Conservation (phyloP, 352 stramenopile species). For the Stramenopiles sp. region DNA sequence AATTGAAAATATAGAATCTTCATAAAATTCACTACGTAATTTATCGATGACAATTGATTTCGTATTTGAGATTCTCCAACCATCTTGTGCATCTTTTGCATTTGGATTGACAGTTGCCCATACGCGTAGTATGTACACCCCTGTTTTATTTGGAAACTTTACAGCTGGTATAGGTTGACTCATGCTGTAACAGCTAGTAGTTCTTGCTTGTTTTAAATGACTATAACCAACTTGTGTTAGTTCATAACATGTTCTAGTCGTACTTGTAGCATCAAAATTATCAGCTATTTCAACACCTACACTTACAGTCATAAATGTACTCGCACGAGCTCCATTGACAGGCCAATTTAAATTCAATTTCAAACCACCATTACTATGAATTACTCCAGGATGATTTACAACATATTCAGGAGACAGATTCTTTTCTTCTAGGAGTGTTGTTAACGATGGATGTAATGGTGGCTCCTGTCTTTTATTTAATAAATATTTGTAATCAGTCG, state of each 20-base stretch:
- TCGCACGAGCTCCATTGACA: not conserved
- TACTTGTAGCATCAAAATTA: not conserved
- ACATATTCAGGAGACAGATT: not conserved
- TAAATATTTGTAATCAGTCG: not conserved
- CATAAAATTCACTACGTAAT: slow-evolving; percentile 4
- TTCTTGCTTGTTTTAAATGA: not conserved
- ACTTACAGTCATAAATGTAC: not conserved
- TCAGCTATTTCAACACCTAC: not conserved
- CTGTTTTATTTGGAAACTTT: not conserved
- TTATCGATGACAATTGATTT: not conserved
- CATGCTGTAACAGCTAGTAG: not conserved
- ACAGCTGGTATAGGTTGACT: not conserved
- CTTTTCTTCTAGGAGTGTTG: not conserved
- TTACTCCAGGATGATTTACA: not conserved
- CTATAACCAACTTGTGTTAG: not conserved
- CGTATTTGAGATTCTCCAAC: not conserved
- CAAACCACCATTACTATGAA: not conserved
- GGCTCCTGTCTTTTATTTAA: not conserved
- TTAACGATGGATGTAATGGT: not conserved
- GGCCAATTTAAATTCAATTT: slow-evolving; percentile 1
- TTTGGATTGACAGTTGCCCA: slow-evolving; percentile 1
- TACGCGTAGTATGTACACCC: not conserved
- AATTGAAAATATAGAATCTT: slow-evolving; percentile 2
- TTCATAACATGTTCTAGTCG: not conserved
- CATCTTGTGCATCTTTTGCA: not conserved